These are phyloP conservation scores for Bifiguratus adelaidae DNA, from an alignment of 192 early-diverging fungal genomes.

Conservation along the genomic window DNA sequence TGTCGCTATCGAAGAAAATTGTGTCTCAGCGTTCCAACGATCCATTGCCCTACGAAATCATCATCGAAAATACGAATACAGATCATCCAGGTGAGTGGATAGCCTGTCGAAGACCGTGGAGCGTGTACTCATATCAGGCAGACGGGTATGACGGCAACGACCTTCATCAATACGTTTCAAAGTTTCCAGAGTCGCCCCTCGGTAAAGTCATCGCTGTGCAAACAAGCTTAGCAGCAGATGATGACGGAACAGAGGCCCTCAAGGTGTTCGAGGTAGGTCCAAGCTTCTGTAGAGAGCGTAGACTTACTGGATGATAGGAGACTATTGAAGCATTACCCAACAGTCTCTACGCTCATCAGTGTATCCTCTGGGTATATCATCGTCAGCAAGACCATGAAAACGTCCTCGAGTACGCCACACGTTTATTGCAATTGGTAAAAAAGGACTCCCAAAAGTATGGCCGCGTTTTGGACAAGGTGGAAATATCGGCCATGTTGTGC, in stretches of 20 bases:
- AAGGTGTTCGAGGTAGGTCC: conserved; percentile 20
- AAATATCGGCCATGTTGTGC: conserved; percentile 15
- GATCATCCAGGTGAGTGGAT: conserved; percentile 12
- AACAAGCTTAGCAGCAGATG: conserved; percentile 16
- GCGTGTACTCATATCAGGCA: conserved; percentile 1
- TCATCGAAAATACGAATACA: conserved; percentile 33
- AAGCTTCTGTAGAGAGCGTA: background rate
- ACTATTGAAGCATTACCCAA: conserved; percentile 24
- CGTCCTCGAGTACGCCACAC: conserved; percentile 38
- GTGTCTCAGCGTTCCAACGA: conserved; percentile 11
- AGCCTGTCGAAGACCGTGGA: background rate
- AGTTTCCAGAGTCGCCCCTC: conserved; percentile 29
- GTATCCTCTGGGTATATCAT: conserved; percentile 34
- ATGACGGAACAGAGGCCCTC: conserved; percentile 14
- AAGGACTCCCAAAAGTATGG: conserved; percentile 17
- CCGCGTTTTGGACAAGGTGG: conserved; percentile 11
- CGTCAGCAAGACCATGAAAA: conserved; percentile 32
- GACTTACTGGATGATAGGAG: conserved; percentile 17
- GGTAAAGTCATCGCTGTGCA: conserved; percentile 34
- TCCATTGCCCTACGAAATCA: conserved; percentile 29
- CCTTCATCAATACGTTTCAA: conserved; percentile 22
- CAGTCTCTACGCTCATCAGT: conserved; percentile 33
- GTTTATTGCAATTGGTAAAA: conserved; percentile 20
- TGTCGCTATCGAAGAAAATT: background rate
- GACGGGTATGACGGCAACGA: conserved; percentile 30